Evolutionary conservation across 2,329 filamentous ascomycete species (phyloP), one percentile per base, ranked within the genome.

Genomic region (Trichoderma sp.): DNA sequence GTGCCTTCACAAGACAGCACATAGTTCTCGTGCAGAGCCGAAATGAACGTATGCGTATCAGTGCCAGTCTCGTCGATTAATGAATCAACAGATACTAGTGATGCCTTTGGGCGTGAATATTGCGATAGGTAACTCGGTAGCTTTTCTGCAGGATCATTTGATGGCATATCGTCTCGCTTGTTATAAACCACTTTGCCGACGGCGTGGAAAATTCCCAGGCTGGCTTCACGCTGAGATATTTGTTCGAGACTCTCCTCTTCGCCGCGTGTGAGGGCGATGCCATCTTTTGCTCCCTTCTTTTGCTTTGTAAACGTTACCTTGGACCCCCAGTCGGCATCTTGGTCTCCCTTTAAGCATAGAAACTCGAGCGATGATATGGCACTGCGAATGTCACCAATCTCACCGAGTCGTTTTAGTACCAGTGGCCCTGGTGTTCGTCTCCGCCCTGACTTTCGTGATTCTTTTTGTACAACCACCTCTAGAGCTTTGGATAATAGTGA

Each of bases 111-210:
- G 5, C 91, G 84, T 6, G 87, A 84, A 72, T 85, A 79, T 13
- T 87, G 83, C 4, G 84, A 81, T 43, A 92, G 78, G 77, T 88
- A 86, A n/a, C 78, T 74, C 5, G 91, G 91, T 21, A 93, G 81
- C 29, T 79, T 79, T 73, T 91, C 89, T 21, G 80, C 79, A 3
- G 79, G 77, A 37, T 83, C 80, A 10, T 77, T 76, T 10, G 78
- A 73, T 14, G 84, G 80, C 4, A 80, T 79, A 57, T 91, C 88
- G 27, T 91, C 86, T 57, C 96, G 88, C 78, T 97, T 99, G 82
- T 99, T 99, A 82, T 98, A 97, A 0, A 98, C 90, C 2, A 99
- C 92, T 77, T 96, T 97, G 4, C 95, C 96, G 14, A 98, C 92
- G 0, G 96, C 94, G 78, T 99, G 96, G 76, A 99, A 99, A 62